Evolutionary conservation across 495 filamentous ascomycete genomes (phyloP).

Genomic region (Clavariopsis aquatica): DNA sequence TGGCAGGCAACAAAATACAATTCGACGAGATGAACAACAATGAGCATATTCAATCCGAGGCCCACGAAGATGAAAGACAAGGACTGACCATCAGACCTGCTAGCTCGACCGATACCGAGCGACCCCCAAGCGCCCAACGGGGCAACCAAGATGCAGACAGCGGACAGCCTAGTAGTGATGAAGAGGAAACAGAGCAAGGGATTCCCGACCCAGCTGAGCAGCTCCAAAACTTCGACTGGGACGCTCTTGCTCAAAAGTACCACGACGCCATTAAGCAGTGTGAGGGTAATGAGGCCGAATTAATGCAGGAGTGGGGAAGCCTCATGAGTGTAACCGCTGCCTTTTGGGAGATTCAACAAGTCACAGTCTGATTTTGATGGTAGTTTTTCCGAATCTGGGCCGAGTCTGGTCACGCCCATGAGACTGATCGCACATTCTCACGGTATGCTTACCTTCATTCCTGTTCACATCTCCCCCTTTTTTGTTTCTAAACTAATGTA

Average conservation of each 20-base stretch:
- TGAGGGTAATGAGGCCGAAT: constrained; percentile 58
- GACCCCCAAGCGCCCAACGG: constrained; percentile 27
- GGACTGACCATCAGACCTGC: neutral
- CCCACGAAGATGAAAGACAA: neutral
- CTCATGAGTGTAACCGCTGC: constrained; percentile 28
- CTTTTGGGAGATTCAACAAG: neutral
- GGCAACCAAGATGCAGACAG: constrained; percentile 1
- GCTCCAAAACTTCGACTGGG: constrained; percentile 39
- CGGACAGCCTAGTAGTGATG: neutral
- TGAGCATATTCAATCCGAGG: neutral
- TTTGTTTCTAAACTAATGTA: constrained; percentile 1
- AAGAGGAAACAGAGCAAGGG: constrained; percentile 10
- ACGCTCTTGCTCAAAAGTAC: constrained; percentile 66
- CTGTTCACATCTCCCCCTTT: neutral
- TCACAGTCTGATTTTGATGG: constrained; percentile 7
- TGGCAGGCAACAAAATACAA: constrained; percentile 3
- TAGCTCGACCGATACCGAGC: constrained; percentile 25
- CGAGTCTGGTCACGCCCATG: constrained; percentile 62
- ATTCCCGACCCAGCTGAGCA: constrained; percentile 9
- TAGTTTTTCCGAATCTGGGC: constrained; percentile 75
- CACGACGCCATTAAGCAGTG: constrained; percentile 60
- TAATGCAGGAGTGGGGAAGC: constrained; percentile 55
- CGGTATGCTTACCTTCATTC: constrained; percentile 47
- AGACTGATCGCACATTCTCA: constrained; percentile 70
- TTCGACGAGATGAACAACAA: neutral